phyloP scores from a whole-genome alignment of 257 asterid species.

The Perilla frutescens region DNA sequence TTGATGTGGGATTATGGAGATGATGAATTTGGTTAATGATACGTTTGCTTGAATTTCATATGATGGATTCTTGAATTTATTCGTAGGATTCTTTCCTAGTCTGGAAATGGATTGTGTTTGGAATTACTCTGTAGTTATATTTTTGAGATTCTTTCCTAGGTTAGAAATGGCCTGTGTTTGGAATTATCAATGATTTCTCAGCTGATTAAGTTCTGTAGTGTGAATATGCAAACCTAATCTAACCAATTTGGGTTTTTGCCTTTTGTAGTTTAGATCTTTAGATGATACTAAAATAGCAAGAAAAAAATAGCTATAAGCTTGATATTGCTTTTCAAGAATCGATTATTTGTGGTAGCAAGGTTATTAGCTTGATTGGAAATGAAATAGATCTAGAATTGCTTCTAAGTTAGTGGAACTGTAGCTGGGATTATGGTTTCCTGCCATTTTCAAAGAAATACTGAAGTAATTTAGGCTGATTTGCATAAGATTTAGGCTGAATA shows the following conservation, averaged over 20 bases:
- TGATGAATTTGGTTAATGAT: constrained; percentile 13
- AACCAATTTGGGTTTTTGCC: constrained; percentile 10
- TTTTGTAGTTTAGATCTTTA: constrained; percentile 20
- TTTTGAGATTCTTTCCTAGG: constrained; percentile 28
- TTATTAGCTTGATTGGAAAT: constrained; percentile 16
- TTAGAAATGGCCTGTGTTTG: constrained; percentile 11
- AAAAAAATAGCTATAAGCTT: not conserved
- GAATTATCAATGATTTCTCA: constrained; percentile 6
- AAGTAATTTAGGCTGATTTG: constrained; percentile 6
- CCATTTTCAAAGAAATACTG: constrained; percentile 6
- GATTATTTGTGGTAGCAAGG: not conserved
- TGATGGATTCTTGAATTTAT: constrained; percentile 15
- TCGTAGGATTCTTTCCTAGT: constrained; percentile 19
- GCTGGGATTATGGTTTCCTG: constrained; percentile 12
- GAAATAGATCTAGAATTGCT: not conserved
- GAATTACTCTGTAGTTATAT: not conserved
- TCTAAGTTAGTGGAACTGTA: constrained; percentile 4
- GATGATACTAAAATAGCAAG: not conserved
- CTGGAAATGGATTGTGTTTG: constrained; percentile 15
- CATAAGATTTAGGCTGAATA: not conserved
- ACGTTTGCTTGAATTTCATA: constrained; percentile 5
- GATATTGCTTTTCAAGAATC: not conserved
- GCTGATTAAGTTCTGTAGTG: constrained; percentile 18
- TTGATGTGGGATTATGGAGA: constrained; percentile 10
- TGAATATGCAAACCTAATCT: constrained; percentile 18